Evolutionary conservation across 148 eudicot species (phyloP), one percentile per base, ranked within the genome.

Genomic region (Polygonum aviculare): DNA sequence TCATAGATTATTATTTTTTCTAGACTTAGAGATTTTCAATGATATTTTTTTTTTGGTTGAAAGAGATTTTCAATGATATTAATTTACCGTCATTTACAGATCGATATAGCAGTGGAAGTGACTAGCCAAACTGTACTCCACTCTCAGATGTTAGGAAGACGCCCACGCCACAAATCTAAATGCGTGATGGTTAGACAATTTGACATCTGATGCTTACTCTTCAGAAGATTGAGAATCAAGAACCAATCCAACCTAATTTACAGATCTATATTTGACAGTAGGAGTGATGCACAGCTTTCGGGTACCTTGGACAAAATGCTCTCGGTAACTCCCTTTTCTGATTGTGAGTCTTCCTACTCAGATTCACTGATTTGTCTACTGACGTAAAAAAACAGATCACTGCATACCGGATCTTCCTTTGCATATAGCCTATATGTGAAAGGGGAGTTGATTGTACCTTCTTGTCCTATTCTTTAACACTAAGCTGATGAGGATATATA

Each of bases 91-190:
- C 80, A 69, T 75, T 80, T 79, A 67, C 98, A 93, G 98, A 82
- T 83, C 86, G 95, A 82, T 90, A 88, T 82, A 81, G 88, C 84
- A 92, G 97, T 73, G 92, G 78, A 80, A 90, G 96, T 91, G 96
- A 94, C 81, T 92, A 88, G 80, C 74, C 62, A 76, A 74, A 7
- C 60, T 72, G 7, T 15, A 67, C 14, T 12, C 47, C 9, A 33
- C 67, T 60, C 12, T 60, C 35, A 60, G 67, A 60, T 60, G 21
- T 22, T 60, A 60, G 67, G 26, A 60, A 63, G 40, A 12, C 18
- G 3, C 69, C 39, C 39, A 26, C 38, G 31, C 38, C 69, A 15
- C 45, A 35, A 36, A 67, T 44, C 45, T 67, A 36, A 38, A 38
- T 67, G 45, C 19, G 16, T 67, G 21, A 67, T 67, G 72, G 72